Percentiles rank a stretch among this genome's conserved stretches.
phyloP scores from a whole-genome alignment of 2,329 filamentous ascomycete genomes.

The Aspergillus sp. region DNA sequence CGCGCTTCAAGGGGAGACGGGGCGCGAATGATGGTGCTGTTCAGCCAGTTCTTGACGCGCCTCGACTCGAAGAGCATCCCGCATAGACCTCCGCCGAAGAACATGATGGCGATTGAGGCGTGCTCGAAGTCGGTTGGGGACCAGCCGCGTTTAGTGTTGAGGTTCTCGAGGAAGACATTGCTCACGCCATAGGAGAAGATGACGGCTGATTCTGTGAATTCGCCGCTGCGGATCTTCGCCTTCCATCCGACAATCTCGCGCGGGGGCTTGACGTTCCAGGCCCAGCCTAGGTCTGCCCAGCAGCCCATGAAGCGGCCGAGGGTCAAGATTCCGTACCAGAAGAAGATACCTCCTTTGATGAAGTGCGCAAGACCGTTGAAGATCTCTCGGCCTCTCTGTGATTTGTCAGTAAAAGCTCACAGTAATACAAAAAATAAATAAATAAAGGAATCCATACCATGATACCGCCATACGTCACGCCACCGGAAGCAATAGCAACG shows the following conservation, averaged over 20 bases:
- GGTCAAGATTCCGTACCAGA: constrained; percentile 86
- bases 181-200: constrained; percentile 88
- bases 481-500: constrained; percentile 68
- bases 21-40: constrained; percentile 47
- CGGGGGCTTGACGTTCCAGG: constrained; percentile 81
- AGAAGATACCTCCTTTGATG: constrained; percentile 92
- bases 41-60: constrained; percentile 60
- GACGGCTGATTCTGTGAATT: constrained; percentile 85
- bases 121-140: constrained; percentile 82
- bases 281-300: constrained; percentile 90
- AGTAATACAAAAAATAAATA: neutral
- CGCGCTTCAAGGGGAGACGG: constrained; percentile 33
- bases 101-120: constrained; percentile 86
- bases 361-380: constrained; percentile 90
- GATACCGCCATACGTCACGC: constrained; percentile 76
- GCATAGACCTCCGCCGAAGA: constrained; percentile 85
- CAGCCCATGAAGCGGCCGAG: constrained; percentile 87
- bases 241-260: constrained; percentile 61
- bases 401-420: constrained; percentile 7
- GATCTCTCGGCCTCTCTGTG: constrained; percentile 64
- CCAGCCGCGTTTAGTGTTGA: constrained; percentile 71
- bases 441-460: constrained; percentile 62
- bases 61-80: constrained; percentile 84
- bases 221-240: constrained; percentile 66
- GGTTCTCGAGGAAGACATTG: constrained; percentile 90